These are phyloP conservation scores for Globisporangium abappressorium DNA, from an alignment of 352 stramenopile genomes.

Conservation along the genomic window DNA sequence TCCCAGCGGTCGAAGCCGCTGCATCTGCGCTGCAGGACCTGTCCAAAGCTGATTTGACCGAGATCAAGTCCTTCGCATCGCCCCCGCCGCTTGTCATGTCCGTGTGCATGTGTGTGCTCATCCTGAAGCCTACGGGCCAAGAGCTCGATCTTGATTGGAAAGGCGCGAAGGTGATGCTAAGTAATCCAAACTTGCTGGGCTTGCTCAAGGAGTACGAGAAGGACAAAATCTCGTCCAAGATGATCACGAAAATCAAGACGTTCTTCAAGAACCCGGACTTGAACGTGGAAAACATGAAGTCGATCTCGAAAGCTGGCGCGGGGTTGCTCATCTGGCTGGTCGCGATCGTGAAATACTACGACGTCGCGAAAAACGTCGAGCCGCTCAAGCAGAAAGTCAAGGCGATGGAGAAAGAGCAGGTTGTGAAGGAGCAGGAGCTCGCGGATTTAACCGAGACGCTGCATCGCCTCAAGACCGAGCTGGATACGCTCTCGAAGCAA, in stretches of 20 bases:
- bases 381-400: slow-evolving; percentile 91
- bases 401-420: slow-evolving; percentile 92
- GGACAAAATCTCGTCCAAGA: slow-evolving; percentile 94
- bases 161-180: slow-evolving; percentile 94
- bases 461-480: slow-evolving; percentile 75
- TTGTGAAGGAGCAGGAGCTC: slow-evolving; percentile 87
- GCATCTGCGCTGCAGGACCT: slow-evolving; percentile 91
- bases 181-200: slow-evolving; percentile 88
- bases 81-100: slow-evolving; percentile 92
- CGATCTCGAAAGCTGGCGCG: slow-evolving; percentile 88
- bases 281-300: slow-evolving; percentile 95
- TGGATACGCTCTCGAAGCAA: slow-evolving; percentile 89
- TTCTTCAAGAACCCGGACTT: slow-evolving; percentile 93
- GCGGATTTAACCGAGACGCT: slow-evolving; percentile 85
- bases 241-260: slow-evolving; percentile 94
- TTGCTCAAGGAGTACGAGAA: slow-evolving; percentile 95
- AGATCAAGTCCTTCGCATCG: slow-evolving; percentile 95
- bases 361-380: slow-evolving; percentile 94
- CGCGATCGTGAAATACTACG: slow-evolving; percentile 95
- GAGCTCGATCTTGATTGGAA: slow-evolving; percentile 92
- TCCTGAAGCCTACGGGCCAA: slow-evolving; percentile 90
- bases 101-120: slow-evolving; percentile 91
- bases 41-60: slow-evolving; percentile 93
- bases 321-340: slow-evolving; percentile 93
- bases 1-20: slow-evolving; percentile 93